These are phyloP conservation scores for Cotoneaster glaucophyllus DNA, from an alignment of 306 rosid species.

Conservation along the genomic window DNA sequence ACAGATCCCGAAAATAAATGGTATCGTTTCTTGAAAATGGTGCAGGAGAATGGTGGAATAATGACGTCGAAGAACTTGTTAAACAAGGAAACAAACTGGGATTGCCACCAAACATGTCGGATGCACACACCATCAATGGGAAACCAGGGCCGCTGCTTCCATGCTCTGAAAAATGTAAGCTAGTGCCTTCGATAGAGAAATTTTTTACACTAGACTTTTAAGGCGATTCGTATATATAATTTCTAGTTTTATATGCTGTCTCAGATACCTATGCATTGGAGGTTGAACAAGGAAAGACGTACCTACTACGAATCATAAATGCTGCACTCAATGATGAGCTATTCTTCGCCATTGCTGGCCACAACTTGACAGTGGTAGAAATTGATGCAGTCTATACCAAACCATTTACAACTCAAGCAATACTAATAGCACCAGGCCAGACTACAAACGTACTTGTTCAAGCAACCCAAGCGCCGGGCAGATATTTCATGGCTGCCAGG, in stretches of 20 bases:
- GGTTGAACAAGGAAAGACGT: conserved; percentile 29
- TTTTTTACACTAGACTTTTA: neutral
- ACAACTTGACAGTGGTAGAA: conserved; percentile 28
- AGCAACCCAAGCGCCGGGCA: conserved; percentile 13
- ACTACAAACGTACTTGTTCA: conserved; percentile 30
- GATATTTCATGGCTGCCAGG: conserved; percentile 29
- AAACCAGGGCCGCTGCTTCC: conserved; percentile 31
- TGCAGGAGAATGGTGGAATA: conserved; percentile 39
- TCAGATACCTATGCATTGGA: conserved; percentile 27
- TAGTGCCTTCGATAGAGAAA: no score
- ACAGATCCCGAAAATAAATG: neutral
- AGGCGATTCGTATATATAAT: neutral
- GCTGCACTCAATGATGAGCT: conserved; percentile 37
- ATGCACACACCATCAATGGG: conserved; percentile 34
- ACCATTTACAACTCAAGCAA: conserved; percentile 24
- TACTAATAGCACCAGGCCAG: conserved; percentile 32
- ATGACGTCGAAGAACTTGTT: conserved; percentile 25
- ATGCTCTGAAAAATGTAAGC: conserved; percentile 28
- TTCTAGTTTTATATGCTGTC: neutral
- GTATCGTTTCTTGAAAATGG: neutral
- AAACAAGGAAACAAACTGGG: conserved; percentile 30
- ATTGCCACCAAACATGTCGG: conserved; percentile 34
- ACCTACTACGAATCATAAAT: conserved; percentile 24
- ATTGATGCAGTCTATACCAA: conserved; percentile 32
- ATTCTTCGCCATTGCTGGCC: conserved; percentile 28